Percentiles rank a stretch among this genome's conserved stretches.
These are phyloP conservation scores for Tuctoria greenei DNA, from an alignment of 176 grass and related monocot species.

Conservation along the genomic window DNA sequence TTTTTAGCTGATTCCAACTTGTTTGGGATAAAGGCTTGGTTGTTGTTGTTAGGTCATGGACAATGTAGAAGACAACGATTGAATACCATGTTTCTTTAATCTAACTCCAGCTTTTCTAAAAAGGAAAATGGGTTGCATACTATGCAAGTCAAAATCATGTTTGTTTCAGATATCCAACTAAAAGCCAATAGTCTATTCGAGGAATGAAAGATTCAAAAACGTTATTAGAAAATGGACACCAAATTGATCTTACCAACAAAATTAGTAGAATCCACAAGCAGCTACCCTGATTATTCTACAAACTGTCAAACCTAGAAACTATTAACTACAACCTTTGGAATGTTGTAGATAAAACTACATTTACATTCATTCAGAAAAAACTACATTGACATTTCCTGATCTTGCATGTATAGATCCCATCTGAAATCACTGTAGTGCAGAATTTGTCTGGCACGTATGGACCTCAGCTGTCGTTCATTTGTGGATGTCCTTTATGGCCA, in stretches of 20 bases:
- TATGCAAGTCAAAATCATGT: not conserved
- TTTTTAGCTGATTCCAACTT: too few species aligned
- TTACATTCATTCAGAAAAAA: not conserved
- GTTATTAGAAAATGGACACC: not conserved
- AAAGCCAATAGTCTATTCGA: not conserved
- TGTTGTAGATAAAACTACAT: not conserved
- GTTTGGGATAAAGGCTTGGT: too few species aligned
- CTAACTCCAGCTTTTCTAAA: not conserved
- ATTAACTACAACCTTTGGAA: not conserved
- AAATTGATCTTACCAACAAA: not conserved
- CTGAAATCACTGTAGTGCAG: not conserved
- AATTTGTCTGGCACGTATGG: not conserved
- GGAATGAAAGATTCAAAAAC: not conserved
- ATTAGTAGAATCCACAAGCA: not conserved
- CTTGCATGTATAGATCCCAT: not conserved
- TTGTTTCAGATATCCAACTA: not conserved
- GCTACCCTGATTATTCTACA: not conserved
- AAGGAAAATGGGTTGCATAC: not conserved
- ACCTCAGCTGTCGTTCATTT: not conserved
- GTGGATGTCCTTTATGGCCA: not conserved
- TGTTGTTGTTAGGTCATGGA: too few species aligned
- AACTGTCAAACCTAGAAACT: not conserved
- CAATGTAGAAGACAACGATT: not conserved
- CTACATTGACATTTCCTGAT: not conserved
- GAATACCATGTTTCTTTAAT: not conserved